These are phyloP conservation scores for Taiozyma sp. DNA, from an alignment of 1,139 yeast genomes.

Conservation along the genomic window DNA sequence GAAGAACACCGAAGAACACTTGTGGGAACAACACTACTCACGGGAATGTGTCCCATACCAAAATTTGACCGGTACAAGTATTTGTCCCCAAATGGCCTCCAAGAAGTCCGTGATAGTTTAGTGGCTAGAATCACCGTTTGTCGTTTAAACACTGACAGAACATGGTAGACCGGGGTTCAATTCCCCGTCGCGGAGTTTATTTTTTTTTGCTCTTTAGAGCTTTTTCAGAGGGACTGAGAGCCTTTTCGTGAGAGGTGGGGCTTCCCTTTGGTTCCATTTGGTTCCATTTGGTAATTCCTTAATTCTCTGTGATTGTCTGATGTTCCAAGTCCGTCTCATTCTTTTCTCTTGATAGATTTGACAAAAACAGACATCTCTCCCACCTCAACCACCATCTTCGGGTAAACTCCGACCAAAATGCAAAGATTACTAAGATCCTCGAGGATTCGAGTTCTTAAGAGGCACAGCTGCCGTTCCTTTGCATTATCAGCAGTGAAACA, in stretches of 20 bases:
- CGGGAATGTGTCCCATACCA: too few species aligned
- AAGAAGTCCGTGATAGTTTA: constrained; percentile 22
- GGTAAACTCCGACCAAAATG: neutral
- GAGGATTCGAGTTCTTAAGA: neutral
- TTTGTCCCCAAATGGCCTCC: neutral
- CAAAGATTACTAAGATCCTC: neutral
- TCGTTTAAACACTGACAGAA: constrained; percentile 25
- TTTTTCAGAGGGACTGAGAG: too few species aligned
- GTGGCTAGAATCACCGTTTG: constrained; percentile 25
- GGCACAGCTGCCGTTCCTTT: neutral
- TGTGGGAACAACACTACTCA: too few species aligned
- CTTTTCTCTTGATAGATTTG: too few species aligned
- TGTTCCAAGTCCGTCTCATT: too few species aligned
- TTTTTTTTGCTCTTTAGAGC: neutral
- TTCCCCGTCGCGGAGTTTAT: constrained; percentile 58
- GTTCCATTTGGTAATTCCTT: too few species aligned
- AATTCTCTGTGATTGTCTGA: too few species aligned
- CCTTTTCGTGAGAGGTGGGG: too few species aligned
- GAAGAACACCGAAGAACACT: too few species aligned
- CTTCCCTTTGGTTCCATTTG: too few species aligned
- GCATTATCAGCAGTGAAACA: neutral
- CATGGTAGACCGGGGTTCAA: constrained; percentile 68
- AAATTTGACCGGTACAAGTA: too few species aligned
- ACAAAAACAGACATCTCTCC: neutral
- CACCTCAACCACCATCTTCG: neutral